Evolutionary conservation across 805 yeast genomes (phyloP).

Genomic region (Deakozyma indianensis): DNA sequence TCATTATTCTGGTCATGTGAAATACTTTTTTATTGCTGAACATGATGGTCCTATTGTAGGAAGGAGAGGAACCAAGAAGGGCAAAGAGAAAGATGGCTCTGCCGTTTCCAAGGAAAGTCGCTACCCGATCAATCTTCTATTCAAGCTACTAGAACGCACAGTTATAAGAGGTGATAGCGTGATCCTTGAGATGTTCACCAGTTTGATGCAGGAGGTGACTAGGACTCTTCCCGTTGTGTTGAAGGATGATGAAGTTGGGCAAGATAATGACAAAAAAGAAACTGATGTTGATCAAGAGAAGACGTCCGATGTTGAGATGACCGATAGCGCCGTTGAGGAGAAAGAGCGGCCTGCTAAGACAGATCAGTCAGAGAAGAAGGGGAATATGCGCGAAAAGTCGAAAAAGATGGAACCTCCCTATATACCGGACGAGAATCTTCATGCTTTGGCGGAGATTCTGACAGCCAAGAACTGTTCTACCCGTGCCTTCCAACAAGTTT

Average conservation of each 20-base stretch:
- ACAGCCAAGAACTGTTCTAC: slow-evolving; percentile 76
- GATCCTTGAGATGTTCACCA: slow-evolving; percentile 61
- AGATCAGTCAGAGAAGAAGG: slow-evolving; percentile 4
- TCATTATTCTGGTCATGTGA: slow-evolving; percentile 49
- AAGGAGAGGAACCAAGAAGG: slow-evolving; percentile 19
- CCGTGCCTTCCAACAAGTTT: slow-evolving; percentile 69
- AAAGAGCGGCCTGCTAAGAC: background rate
- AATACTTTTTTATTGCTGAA: slow-evolving; percentile 65
- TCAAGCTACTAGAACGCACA: slow-evolving; percentile 46
- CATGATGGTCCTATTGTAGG: slow-evolving; percentile 38
- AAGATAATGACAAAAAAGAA: slow-evolving; percentile 15
- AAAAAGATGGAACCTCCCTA: slow-evolving; percentile 30
- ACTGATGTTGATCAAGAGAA: slow-evolving; percentile 9
- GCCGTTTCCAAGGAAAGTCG: slow-evolving; percentile 12
- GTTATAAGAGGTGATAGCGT: slow-evolving; percentile 59
- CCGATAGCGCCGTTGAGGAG: slow-evolving; percentile 2
- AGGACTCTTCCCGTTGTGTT: slow-evolving; percentile 49
- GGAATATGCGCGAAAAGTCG: background rate
- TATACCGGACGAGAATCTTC: slow-evolving; percentile 48
- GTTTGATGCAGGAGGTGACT: slow-evolving; percentile 64
- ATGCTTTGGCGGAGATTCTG: slow-evolving; percentile 49
- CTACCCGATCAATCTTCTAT: slow-evolving; percentile 60
- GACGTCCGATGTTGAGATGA: slow-evolving; percentile 4
- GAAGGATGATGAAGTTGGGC: slow-evolving; percentile 26
- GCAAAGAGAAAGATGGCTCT: slow-evolving; percentile 19